Evolutionary conservation across 1,139 yeast genomes (phyloP).

Genomic region (Pichia sp.): DNA sequence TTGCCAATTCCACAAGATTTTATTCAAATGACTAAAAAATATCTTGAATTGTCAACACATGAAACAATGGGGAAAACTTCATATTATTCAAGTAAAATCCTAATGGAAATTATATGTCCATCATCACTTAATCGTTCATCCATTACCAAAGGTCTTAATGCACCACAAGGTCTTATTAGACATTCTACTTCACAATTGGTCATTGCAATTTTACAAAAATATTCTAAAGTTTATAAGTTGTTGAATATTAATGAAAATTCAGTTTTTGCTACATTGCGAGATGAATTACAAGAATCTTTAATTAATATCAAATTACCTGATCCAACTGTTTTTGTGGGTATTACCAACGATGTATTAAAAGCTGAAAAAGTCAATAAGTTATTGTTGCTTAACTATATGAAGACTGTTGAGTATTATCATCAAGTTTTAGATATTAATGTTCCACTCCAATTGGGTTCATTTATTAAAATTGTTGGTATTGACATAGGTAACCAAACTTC

Average conservation of each 20-base stretch:
- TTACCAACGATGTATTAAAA: conserved; percentile 34
- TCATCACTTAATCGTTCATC: conserved; percentile 55
- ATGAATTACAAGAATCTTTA: conserved; percentile 33
- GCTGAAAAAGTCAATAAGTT: conserved; percentile 32
- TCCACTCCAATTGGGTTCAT: conserved; percentile 19
- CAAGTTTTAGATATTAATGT: conserved; percentile 16
- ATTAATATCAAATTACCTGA: conserved; percentile 45
- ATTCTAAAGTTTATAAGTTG: conserved; percentile 35
- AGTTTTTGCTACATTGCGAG: conserved; percentile 27
- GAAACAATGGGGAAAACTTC: conserved; percentile 5
- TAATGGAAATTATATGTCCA: conserved; percentile 56
- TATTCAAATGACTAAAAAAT: conserved; percentile 9
- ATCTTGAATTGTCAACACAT: conserved; percentile 4
- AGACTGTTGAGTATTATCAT: conserved; percentile 20
- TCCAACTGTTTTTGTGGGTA: conserved; percentile 34
- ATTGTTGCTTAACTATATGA: conserved; percentile 30
- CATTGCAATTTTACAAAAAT: conserved; percentile 48
- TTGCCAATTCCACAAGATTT: conserved; percentile 44
- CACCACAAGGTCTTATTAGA: conserved; percentile 50
- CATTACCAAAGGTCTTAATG: conserved; percentile 52
- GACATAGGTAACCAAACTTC: conserved; percentile 5
- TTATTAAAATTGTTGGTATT: conserved; percentile 14
- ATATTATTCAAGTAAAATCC: conserved; percentile 18
- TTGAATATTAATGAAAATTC: conserved; percentile 32
- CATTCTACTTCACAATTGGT: conserved; percentile 63